Evolutionary conservation across 257 asterid species (phyloP).

Genomic region (Solanum habrochaites): DNA sequence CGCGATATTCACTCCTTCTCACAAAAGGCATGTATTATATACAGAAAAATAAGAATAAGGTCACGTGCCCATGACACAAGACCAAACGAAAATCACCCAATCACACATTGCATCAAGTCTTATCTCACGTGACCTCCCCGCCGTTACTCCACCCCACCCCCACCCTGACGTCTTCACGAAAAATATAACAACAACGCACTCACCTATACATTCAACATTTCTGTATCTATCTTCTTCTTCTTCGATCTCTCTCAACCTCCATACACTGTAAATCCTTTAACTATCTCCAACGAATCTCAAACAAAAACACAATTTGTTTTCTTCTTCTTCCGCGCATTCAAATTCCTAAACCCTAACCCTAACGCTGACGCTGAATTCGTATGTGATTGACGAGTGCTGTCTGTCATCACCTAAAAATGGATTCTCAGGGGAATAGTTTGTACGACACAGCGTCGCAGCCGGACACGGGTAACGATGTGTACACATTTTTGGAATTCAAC

Average conservation of each 20-base stretch:
- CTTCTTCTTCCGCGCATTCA: neutral
- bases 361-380: neutral
- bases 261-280: neutral
- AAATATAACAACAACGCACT: neutral
- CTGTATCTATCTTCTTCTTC: neutral
- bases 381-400: neutral
- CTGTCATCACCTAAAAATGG: constrained; percentile 18
- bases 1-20: too few relatives aligned
- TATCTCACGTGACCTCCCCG: neutral
- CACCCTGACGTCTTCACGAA: neutral
- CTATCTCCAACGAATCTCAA: neutral
- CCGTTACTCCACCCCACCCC: neutral
- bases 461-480: constrained; percentile 84
- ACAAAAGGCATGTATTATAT: too few relatives aligned
- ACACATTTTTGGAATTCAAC: constrained; percentile 85
- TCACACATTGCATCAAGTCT: neutral
- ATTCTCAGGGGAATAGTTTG: constrained; percentile 68
- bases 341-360: constrained; percentile 7
- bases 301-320: neutral
- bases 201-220: neutral
- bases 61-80: neutral
- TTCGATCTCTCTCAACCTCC: neutral
- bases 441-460: constrained; percentile 97
- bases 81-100: neutral
- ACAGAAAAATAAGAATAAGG: neutral